Conservation (phyloP, 768 basidiomycete genomes). For the Rhodosporidiobolus odoratus region DNA sequence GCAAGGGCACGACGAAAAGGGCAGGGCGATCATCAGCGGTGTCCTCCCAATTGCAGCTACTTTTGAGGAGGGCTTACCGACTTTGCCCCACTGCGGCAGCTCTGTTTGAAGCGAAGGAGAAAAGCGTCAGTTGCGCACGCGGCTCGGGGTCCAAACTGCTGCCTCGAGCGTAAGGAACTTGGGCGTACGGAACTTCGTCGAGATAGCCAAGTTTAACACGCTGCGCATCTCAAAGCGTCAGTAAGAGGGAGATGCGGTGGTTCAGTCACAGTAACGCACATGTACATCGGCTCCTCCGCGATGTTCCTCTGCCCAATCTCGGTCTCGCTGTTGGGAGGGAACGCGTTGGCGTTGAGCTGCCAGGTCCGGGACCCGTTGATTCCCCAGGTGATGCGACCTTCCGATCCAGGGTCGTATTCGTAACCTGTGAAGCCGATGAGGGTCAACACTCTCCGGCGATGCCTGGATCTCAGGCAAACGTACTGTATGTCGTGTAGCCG, state of each 20-base stretch:
- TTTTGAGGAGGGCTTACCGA: constrained; percentile 46
- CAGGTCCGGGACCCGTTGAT: constrained; percentile 63
- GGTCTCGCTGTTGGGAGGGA: constrained; percentile 61
- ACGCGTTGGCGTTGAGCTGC: constrained; percentile 61
- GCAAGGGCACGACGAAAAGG: background rate
- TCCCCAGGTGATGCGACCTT: constrained; percentile 83
- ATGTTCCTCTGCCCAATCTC: constrained; percentile 63
- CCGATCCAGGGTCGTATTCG: constrained; percentile 43
- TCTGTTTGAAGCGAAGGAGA: no score
- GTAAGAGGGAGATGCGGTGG: background rate
- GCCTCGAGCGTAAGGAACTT: background rate
- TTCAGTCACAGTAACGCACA: constrained; percentile 3
- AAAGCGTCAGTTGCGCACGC: no score
- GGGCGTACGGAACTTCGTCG: constrained; percentile 49
- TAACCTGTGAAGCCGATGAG: constrained; percentile 24
- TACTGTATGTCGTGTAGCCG: constrained; percentile 33
- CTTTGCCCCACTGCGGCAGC: constrained; percentile 52
- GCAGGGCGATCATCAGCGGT: background rate
- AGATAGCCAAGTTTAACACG: constrained; percentile 53
- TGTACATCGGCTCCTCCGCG: constrained; percentile 79
- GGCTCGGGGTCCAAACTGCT: no score
- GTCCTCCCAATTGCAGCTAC: no score
- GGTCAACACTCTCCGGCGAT: no score
- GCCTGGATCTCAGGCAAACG: background rate
- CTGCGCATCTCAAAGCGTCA: constrained; percentile 51